phyloP scores from a whole-genome alignment of 441 rosid species.

The Corymbia citriodora region DNA sequence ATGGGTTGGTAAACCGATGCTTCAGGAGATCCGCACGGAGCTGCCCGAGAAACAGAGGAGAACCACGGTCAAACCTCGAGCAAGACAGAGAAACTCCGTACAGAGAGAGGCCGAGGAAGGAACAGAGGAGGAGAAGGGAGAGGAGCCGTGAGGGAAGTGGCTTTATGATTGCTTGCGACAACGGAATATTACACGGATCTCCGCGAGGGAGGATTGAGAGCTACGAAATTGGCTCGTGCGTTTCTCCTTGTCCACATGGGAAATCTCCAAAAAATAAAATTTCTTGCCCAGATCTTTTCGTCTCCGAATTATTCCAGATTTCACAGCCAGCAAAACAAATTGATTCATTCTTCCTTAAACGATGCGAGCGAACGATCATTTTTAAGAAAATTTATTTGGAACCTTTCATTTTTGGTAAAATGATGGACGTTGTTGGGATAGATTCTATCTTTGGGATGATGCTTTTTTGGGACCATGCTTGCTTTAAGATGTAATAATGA shows the following conservation, averaged over 20 bases:
- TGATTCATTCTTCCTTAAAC: too few relatives aligned
- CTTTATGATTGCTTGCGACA: background rate
- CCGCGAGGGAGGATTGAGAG: background rate
- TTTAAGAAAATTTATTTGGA: background rate
- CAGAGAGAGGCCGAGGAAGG: background rate
- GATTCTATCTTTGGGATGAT: background rate
- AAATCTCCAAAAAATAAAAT: background rate
- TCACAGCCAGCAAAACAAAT: background rate
- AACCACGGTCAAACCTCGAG: background rate
- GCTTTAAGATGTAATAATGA: too few relatives aligned
- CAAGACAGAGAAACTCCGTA: background rate
- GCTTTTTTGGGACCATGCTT: background rate
- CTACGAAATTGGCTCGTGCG: background rate
- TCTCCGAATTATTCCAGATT: background rate
- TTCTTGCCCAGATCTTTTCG: accelerated
- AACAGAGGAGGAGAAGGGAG: background rate
- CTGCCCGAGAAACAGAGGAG: background rate
- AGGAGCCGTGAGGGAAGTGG: background rate
- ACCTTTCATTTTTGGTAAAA: background rate
- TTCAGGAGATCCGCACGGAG: background rate
- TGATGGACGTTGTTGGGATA: background rate
- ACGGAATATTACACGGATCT: background rate
- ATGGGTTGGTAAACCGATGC: background rate
- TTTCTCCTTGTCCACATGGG: background rate
- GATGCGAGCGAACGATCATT: accelerated